Percentiles rank a stretch among this genome's conserved stretches.
Evolutionary conservation across 2,329 filamentous ascomycete genomes (phyloP).

Genomic region (Verticillium dahliae): DNA sequence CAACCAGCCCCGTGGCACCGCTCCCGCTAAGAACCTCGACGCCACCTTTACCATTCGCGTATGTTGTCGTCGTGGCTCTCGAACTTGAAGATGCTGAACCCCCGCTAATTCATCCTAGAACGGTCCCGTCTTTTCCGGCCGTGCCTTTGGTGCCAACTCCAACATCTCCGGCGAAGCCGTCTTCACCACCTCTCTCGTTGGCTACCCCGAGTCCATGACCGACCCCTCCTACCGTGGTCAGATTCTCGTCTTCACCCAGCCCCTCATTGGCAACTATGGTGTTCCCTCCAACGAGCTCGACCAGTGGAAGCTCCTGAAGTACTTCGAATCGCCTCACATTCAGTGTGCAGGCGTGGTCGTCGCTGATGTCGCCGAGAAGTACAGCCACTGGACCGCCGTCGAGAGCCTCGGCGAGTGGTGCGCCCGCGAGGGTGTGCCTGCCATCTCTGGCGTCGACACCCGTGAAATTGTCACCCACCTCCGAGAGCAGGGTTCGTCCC

Average conservation of each 20-base stretch:
- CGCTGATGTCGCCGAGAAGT: constrained; percentile 84
- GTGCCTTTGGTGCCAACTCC: constrained; percentile 90
- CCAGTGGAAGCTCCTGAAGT: constrained; percentile 84
- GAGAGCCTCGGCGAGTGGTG: constrained; percentile 93
- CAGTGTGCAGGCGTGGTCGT: constrained; percentile 96
- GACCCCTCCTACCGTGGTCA: constrained; percentile 87
- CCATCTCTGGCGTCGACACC: constrained; percentile 94
- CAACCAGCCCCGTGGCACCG: constrained; percentile 49
- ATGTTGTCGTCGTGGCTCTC: constrained; percentile 23
- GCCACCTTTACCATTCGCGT: constrained; percentile 94
- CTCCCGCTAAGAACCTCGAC: constrained; percentile 64
- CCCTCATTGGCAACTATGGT: constrained; percentile 96
- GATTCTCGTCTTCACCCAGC: constrained; percentile 97
- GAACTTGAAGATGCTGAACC: too few relatives aligned
- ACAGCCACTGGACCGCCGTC: constrained; percentile 98
- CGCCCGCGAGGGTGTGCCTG: constrained; percentile 88
- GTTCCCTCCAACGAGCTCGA: constrained; percentile 84
- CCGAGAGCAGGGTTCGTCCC: constrained; percentile 92
- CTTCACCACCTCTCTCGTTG: constrained; percentile 96
- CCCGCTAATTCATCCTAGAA: constrained; percentile 47
- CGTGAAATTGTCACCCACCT: constrained; percentile 93
- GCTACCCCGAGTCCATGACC: constrained; percentile 93
- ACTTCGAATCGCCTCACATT: constrained; percentile 97
- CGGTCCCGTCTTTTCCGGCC: constrained; percentile 92
- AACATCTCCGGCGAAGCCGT: constrained; percentile 98